These are phyloP conservation scores for Penicillium brevicompactum DNA, from an alignment of 2,329 filamentous ascomycete genomes.

Conservation along the genomic window DNA sequence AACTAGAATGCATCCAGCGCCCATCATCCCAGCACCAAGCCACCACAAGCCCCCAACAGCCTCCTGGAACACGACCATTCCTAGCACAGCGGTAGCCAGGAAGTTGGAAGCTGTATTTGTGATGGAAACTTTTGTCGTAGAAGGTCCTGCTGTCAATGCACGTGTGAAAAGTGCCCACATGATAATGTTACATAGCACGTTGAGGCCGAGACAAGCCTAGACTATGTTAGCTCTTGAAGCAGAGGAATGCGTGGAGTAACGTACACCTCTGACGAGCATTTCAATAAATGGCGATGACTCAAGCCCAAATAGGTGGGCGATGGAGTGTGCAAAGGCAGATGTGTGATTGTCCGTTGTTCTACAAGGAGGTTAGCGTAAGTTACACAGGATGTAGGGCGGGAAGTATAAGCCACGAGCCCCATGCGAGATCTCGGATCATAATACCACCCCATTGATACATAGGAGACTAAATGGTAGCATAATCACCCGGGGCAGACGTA, in stretches of 20 bases:
- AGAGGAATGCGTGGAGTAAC: conserved; percentile 23
- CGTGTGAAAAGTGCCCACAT: conserved; percentile 69
- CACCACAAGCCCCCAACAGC: conserved; percentile 61
- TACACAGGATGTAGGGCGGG: background rate
- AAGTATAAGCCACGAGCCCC: background rate
- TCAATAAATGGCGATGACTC: conserved; percentile 48
- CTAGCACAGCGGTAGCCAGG: conserved; percentile 61
- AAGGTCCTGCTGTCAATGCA: conserved; percentile 61
- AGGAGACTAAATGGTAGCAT: background rate
- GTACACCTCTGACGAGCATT: conserved; percentile 54
- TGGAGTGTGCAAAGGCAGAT: conserved; percentile 50
- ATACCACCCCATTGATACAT: background rate
- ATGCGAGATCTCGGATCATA: too few relatives aligned
- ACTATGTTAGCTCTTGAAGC: background rate
- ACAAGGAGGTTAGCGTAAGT: conserved; percentile 1
- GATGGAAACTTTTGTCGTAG: conserved; percentile 64
- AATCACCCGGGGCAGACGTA: conserved; percentile 30
- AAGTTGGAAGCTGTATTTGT: conserved; percentile 68
- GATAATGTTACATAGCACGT: conserved; percentile 63
- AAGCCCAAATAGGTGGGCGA: conserved; percentile 49
- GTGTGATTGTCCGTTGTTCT: conserved; percentile 65
- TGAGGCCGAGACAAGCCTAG: conserved; percentile 62
- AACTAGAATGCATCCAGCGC: conserved; percentile 64
- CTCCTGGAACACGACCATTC: conserved; percentile 61
- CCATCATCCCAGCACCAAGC: conserved; percentile 61